A percentile compares a stretch with the other conserved stretches of the same genome.
phyloP scores from a whole-genome alignment of 1,284 basidiomycete species.

The Cutaneotrichosporon spelunceum region DNA sequence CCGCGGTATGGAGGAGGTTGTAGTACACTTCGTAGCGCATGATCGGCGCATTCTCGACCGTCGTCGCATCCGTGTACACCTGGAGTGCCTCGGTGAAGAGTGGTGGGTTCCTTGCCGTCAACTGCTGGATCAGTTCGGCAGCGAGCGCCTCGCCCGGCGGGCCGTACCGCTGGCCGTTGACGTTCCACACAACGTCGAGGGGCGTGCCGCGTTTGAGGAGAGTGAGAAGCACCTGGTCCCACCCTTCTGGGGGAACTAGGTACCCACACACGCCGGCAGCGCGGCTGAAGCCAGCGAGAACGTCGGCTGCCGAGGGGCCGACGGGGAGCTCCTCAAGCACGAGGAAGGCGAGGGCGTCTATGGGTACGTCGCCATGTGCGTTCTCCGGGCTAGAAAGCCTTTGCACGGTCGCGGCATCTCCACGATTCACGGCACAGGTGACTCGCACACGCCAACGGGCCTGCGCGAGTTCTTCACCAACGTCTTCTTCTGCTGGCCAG shows the following conservation, averaged over 20 bases:
- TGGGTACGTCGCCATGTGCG: neutral
- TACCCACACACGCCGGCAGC: constrained; percentile 18
- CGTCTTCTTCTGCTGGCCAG: neutral
- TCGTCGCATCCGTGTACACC: constrained; percentile 24
- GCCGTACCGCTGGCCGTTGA: constrained; percentile 19
- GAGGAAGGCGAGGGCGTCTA: constrained; percentile 20
- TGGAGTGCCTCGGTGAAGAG: constrained; percentile 19
- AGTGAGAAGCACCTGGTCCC: constrained; percentile 23
- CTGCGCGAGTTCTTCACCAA: constrained; percentile 11
- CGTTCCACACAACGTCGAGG: constrained; percentile 21
- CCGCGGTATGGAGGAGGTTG: constrained; percentile 21
- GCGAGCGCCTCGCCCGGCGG: constrained; percentile 15
- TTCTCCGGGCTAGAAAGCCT: constrained; percentile 13
- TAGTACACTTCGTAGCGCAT: constrained; percentile 3
- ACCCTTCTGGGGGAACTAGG: constrained; percentile 16
- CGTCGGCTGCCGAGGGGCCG: constrained; percentile 11
- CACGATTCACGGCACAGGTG: neutral
- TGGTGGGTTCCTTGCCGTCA: constrained; percentile 22
- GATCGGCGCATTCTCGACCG: constrained; percentile 8
- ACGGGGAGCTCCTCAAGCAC: constrained; percentile 13
- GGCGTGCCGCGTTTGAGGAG: constrained; percentile 7
- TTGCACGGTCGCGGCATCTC: neutral
- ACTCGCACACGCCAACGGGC: neutral
- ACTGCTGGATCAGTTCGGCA: constrained; percentile 29
- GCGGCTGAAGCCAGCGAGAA: constrained; percentile 18